phyloP scores from a whole-genome alignment of 1,284 basidiomycete species.

The Malassezia japonica region DNA sequence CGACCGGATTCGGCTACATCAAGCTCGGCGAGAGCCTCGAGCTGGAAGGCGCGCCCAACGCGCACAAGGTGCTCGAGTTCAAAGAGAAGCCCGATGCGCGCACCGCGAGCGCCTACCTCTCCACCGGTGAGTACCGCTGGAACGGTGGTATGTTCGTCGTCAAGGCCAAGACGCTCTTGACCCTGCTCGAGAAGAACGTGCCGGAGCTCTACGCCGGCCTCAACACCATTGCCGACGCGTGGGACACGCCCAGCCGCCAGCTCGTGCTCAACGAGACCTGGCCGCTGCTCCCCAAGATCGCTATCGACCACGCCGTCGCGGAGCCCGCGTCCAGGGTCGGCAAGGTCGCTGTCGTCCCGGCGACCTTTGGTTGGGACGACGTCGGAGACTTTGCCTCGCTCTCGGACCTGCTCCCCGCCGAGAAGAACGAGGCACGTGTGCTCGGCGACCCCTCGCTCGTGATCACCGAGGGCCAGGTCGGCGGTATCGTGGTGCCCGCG shows the following conservation, averaged over 20 bases:
- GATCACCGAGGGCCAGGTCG: conserved; percentile 43
- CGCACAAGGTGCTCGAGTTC: conserved; percentile 43
- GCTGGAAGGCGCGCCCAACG: conserved; percentile 38
- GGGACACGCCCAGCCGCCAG: conserved; percentile 31
- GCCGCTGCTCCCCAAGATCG: conserved; percentile 45
- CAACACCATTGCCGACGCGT: conserved; percentile 32
- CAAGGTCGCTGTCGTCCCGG: conserved; percentile 45
- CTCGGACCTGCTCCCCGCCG: conserved; percentile 45
- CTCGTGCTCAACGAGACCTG: conserved; percentile 32
- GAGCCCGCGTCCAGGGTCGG: conserved; percentile 45
- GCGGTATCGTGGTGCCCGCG: conserved; percentile 42
- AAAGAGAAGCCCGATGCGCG: conserved; percentile 49
- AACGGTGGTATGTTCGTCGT: conserved; percentile 49
- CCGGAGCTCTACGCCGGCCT: conserved; percentile 42
- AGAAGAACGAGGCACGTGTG: conserved; percentile 45
- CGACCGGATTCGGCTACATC: conserved; percentile 48
- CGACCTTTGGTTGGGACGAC: conserved; percentile 48
- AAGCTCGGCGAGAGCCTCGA: conserved; percentile 42
- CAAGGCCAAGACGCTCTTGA: conserved; percentile 37
- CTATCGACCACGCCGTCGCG: conserved; percentile 47
- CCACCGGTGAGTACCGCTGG: conserved; percentile 47
- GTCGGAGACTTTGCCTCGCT: conserved; percentile 46
- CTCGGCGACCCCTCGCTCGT: conserved; percentile 40
- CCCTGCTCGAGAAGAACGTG: conserved; percentile 30
- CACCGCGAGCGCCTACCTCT: conserved; percentile 42